phyloP scores from a whole-genome alignment of 2,329 filamentous ascomycete species.

The Sphaerulina vaccinii region DNA sequence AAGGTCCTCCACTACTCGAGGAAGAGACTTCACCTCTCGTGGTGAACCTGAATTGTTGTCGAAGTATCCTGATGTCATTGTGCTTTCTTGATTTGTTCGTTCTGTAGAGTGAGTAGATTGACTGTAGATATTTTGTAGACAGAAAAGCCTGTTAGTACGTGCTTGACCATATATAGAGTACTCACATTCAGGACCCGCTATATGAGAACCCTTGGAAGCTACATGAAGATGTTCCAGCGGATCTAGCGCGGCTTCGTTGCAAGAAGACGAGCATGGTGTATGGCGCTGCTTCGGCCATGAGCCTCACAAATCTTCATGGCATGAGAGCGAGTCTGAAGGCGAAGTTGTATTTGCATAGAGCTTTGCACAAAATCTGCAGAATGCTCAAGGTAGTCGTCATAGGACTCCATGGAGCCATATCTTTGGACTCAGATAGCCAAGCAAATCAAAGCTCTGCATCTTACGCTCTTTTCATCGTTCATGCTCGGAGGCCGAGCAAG shows the following conservation, averaged over 20 bases:
- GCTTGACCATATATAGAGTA: not conserved
- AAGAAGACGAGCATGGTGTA: not conserved
- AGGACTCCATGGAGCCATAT: not conserved
- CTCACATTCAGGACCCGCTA: not conserved
- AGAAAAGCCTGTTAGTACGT: not conserved
- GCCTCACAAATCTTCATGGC: not conserved
- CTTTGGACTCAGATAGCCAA: not conserved
- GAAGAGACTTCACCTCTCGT: constrained; percentile 16
- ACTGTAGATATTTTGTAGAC: not conserved
- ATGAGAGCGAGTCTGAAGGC: not conserved
- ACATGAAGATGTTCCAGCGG: constrained; percentile 1
- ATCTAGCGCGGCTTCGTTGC: constrained; percentile 7
- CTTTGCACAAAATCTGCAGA: constrained; percentile 7
- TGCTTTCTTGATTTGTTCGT: not conserved
- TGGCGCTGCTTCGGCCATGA: constrained; percentile 9
- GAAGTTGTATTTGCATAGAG: not conserved
- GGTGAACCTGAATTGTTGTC: not conserved
- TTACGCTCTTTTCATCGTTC: not conserved
- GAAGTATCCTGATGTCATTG: constrained; percentile 1
- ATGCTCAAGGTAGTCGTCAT: constrained; percentile 2
- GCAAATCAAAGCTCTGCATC: not conserved
- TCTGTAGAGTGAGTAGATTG: not conserved
- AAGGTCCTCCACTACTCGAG: constrained; percentile 23
- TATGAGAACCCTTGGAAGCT: not conserved
- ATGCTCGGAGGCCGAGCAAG: constrained; percentile 8